Evolutionary conservation across 2,329 filamentous ascomycete species (phyloP), one percentile per base, ranked within the genome.

Genomic region (Plenodomus biglobosus): DNA sequence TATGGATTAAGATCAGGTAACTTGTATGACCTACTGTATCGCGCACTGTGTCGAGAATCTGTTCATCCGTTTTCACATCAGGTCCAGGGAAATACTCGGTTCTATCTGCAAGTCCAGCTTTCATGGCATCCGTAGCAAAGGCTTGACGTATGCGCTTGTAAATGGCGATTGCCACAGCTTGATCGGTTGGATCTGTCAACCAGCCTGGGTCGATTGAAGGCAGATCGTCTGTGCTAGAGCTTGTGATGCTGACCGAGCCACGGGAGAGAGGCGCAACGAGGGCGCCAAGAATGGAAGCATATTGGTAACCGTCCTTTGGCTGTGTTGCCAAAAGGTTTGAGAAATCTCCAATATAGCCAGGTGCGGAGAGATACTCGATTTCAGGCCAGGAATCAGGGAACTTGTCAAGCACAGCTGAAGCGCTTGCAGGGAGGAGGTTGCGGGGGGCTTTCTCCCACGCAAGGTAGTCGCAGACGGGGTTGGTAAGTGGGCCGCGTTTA

Each of bases 171-270:
- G 64, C 67, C 1, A 75, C 34, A 11, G 65, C 59, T 19, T 62
- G 44, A 42, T 75, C 72, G 0, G 56, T 52, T 0, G 56, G 53
- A 20, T 68, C 44, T 3, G 65, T 68, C 2, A 75, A 58, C 70
- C 69, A 74, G 24, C 62, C 61, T 0, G 70, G 68, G 36, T 73
- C 57, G 36, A 75, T 61, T 11, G 64, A 32, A 0, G 74, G 73
- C 0, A 53, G 45, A 17, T 60, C 61, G 0, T 42, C 17, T 1
- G 61, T 65, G 35, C 68, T 55, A 13, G 61, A 42, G 8, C 56
- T 65, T 0, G 47, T n/a, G 19, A 75, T 64, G 0, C 64, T 66
- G n/a, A 76, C 59, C 19, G 53, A 67, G 2, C 72, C 73, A 1
- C 69, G 64, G 1, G 66, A 72, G 1, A 69, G 46, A 0, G 73